These are phyloP conservation scores for Elsinoe ampelina DNA, from an alignment of 2,329 filamentous ascomycete genomes.

Conservation along the genomic window DNA sequence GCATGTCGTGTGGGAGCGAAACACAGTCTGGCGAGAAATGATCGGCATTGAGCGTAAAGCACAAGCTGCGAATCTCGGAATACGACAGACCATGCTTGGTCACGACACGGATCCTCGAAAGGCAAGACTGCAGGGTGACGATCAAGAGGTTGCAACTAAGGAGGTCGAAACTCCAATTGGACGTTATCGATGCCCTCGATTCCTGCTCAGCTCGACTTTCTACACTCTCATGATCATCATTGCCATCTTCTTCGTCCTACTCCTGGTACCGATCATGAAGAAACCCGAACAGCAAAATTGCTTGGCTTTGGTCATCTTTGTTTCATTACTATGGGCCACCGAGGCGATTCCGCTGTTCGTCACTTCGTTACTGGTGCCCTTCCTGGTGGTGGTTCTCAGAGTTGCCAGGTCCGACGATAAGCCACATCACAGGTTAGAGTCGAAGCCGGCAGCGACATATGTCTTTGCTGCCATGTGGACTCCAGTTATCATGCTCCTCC, in stretches of 20 bases:
- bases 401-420: constrained; percentile 72
- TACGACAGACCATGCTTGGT: constrained; percentile 68
- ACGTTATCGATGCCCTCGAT: constrained; percentile 62
- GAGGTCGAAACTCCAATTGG: constrained; percentile 73
- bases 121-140: constrained; percentile 75
- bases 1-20: constrained; percentile 97
- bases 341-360: constrained; percentile 98
- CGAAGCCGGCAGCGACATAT: constrained; percentile 70
- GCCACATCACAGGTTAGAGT: constrained; percentile 60
- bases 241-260: constrained; percentile 61
- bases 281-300: constrained; percentile 91
- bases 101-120: constrained; percentile 58
- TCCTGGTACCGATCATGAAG: constrained; percentile 73
- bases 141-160: constrained; percentile 55
- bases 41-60: constrained; percentile 95
- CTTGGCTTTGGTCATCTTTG: constrained; percentile 83
- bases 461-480: constrained; percentile 98
- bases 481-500: constrained; percentile 93
- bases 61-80: constrained; percentile 83
- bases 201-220: constrained; percentile 77
- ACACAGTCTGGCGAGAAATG: constrained; percentile 98
- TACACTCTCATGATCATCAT: constrained; percentile 64
- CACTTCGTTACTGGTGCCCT: constrained; percentile 86
- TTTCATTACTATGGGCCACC: constrained; percentile 91
- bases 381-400: constrained; percentile 76